Percentiles rank a stretch among this genome's conserved stretches.
Evolutionary conservation across 2,329 filamentous ascomycete genomes (phyloP).

Genomic region (Colletotrichum scovillei): DNA sequence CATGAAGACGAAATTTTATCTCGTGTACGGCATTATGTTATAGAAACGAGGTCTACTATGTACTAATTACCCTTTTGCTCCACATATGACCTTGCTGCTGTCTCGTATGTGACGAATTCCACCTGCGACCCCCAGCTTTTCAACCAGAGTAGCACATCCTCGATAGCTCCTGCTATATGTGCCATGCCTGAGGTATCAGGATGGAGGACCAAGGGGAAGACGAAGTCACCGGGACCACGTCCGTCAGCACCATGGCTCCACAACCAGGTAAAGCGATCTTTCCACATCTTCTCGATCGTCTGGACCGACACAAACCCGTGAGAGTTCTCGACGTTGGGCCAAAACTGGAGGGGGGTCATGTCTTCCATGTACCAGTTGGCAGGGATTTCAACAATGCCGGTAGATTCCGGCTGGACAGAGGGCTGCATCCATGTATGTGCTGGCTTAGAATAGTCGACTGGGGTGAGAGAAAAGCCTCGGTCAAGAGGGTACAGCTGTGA

Average conservation of each 20-base stretch:
- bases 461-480: conserved; percentile 47
- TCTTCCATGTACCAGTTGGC: conserved; percentile 63
- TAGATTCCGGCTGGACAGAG: conserved; percentile 38
- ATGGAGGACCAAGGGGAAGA: conserved; percentile 66
- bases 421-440: conserved; percentile 59
- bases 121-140: conserved; percentile 9
- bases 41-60: not conserved
- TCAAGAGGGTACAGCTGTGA: conserved; percentile 56
- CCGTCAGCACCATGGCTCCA: conserved; percentile 50
- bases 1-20: not conserved
- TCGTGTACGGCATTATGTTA: not conserved
- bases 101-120: conserved; percentile 15
- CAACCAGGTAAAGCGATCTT: conserved; percentile 68
- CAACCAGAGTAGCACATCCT: conserved; percentile 36
- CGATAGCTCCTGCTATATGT: conserved; percentile 64
- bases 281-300: conserved; percentile 70
- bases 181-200: conserved; percentile 71
- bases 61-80: not conserved
- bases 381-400: conserved; percentile 55
- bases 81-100: not conserved
- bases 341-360: conserved; percentile 60
- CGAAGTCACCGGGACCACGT: conserved; percentile 45
- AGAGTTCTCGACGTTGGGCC: conserved; percentile 59
- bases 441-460: conserved; percentile 49
- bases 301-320: conserved; percentile 68